Conservation (phyloP, 768 basidiomycete species). For the Postia placenta region DNA sequence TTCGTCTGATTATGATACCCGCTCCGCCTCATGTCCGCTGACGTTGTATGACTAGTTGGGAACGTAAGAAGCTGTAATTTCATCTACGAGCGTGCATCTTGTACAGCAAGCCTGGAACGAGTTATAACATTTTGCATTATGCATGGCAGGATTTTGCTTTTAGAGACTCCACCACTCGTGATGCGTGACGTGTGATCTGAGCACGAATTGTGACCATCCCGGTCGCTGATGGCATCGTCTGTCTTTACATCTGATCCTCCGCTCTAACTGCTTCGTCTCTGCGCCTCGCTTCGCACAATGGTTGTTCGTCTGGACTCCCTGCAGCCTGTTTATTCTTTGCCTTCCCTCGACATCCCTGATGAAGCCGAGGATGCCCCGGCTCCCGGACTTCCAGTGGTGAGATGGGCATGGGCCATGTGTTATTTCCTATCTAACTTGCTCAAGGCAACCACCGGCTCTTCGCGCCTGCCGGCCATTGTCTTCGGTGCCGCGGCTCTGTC, state of each 20-base stretch:
- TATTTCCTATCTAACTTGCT: background rate
- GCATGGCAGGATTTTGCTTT: background rate
- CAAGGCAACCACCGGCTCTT: slow-evolving; percentile 30
- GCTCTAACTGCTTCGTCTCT: background rate
- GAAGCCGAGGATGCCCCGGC: slow-evolving; percentile 33
- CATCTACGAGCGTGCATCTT: background rate
- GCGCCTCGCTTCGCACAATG: slow-evolving; percentile 24
- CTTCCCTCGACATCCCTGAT: slow-evolving; percentile 37
- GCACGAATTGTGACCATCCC: background rate
- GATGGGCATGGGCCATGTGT: slow-evolving; percentile 2
- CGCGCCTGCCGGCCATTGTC: slow-evolving; percentile 42
- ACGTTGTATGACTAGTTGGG: slow-evolving; percentile 48
- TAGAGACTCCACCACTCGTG: background rate
- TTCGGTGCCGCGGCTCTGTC: slow-evolving; percentile 74
- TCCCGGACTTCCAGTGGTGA: slow-evolving; percentile 29
- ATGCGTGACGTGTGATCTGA: slow-evolving; percentile 9
- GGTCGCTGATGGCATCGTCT: slow-evolving; percentile 3
- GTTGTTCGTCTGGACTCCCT: slow-evolving; percentile 34
- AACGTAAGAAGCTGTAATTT: slow-evolving; percentile 61
- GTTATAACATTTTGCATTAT: background rate
- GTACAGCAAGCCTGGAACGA: background rate
- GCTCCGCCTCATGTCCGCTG: slow-evolving; percentile 9
- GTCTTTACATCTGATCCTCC: background rate
- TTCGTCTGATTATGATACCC: slow-evolving; percentile 26
- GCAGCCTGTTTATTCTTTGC: slow-evolving; percentile 34